These are phyloP conservation scores for Hortaea sp. DNA, from an alignment of 2,329 filamentous ascomycete genomes.

Conservation along the genomic window DNA sequence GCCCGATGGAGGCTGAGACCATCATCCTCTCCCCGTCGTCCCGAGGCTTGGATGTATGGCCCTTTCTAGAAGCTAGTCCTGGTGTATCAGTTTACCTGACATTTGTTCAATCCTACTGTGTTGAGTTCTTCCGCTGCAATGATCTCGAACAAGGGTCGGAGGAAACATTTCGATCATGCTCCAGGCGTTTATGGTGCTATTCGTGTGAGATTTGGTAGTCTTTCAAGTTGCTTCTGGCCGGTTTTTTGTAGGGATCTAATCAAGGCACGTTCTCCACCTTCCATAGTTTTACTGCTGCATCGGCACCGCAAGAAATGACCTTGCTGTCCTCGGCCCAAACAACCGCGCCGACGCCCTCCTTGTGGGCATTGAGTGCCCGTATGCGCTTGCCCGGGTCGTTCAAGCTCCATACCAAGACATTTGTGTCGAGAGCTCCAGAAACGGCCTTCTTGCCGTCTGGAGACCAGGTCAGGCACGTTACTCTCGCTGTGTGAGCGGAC, in stretches of 20 bases:
- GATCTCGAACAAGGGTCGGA: no score
- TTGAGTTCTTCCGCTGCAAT: no score
- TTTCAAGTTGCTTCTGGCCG: no score
- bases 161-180: no score
- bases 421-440: constrained; percentile 81
- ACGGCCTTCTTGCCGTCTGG: constrained; percentile 64
- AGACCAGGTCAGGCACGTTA: constrained; percentile 69
- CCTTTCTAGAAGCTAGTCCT: no score
- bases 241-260: background rate
- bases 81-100: no score
- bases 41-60: no score
- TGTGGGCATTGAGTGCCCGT: constrained; percentile 81
- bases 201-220: no score
- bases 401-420: constrained; percentile 86
- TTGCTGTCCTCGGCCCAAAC: constrained; percentile 61
- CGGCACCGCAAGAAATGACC: constrained; percentile 71
- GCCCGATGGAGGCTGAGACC: no score
- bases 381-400: constrained; percentile 72
- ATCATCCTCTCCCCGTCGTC: no score
- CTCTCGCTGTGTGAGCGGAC: constrained; percentile 60
- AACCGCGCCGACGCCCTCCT: constrained; percentile 87
- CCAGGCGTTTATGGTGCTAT: no score
- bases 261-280: constrained; percentile 41
- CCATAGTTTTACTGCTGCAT: constrained; percentile 91
- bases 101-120: no score